These are phyloP conservation scores for Chytridiales sp. DNA, from an alignment of 371 early-diverging fungal species.

Conservation along the genomic window DNA sequence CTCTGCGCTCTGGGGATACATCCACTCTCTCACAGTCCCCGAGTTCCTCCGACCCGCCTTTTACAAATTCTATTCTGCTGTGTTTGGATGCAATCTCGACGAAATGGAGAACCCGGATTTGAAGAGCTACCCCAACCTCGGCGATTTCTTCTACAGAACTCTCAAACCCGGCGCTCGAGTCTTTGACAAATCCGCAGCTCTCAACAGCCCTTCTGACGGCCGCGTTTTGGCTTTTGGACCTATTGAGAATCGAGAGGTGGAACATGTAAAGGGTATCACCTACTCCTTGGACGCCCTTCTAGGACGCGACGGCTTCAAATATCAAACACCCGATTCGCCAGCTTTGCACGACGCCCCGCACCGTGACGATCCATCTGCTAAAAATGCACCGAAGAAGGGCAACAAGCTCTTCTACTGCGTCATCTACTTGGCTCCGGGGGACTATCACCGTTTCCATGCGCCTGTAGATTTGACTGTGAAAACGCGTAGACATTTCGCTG, in stretches of 20 bases:
- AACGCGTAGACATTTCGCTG: conserved; percentile 83
- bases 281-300: conserved; percentile 86
- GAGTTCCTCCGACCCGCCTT: conserved; percentile 70
- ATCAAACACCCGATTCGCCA: conserved; percentile 56
- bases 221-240: conserved; percentile 84
- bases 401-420: conserved; percentile 83
- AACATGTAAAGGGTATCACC: conserved; percentile 91
- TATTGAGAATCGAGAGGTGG: conserved; percentile 70
- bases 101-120: conserved; percentile 88
- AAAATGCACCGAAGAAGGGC: conserved; percentile 42
- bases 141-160: conserved; percentile 88
- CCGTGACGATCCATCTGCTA: conserved; percentile 14
- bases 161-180: conserved; percentile 76
- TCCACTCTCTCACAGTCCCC: conserved; percentile 81
- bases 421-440: conserved; percentile 95
- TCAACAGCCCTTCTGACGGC: conserved; percentile 90
- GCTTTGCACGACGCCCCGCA: conserved; percentile 58
- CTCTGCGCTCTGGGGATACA: conserved; percentile 87
- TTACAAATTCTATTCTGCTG: conserved; percentile 72
- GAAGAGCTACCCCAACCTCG: conserved; percentile 75
- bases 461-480: conserved; percentile 92
- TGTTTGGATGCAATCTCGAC: conserved; percentile 88
- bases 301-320: conserved; percentile 48
- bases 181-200: conserved; percentile 58
- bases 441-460: conserved; percentile 98